Conservation (phyloP, 371 early-diverging fungal species). For the Circinella minor region DNA sequence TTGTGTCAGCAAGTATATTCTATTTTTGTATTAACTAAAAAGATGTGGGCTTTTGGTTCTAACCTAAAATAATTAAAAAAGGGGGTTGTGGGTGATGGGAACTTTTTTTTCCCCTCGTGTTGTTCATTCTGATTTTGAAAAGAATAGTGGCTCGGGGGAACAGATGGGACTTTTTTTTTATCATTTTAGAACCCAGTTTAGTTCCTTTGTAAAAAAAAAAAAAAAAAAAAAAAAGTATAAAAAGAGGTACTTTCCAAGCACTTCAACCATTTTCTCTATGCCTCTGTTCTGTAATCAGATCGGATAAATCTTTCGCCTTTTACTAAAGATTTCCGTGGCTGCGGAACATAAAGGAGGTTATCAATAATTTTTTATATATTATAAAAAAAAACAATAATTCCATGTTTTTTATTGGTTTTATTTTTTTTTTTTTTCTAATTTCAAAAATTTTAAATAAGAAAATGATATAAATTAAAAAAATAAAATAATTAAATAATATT, state of each 20-base stretch:
- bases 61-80: too few relatives aligned
- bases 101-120: too few relatives aligned
- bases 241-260: slow-evolving; percentile 11
- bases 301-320: slow-evolving; percentile 63
- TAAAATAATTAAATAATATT: not conserved
- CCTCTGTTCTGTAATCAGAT: slow-evolving; percentile 53
- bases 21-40: too few relatives aligned
- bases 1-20: too few relatives aligned
- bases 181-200: not conserved
- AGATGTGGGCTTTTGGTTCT: too few relatives aligned
- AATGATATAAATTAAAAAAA: slow-evolving; percentile 12
- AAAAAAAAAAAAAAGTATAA: slow-evolving; percentile 45
- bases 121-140: too few relatives aligned
- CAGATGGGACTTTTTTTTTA: slow-evolving; percentile 2
- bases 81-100: too few relatives aligned
- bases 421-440: not conserved
- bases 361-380: slow-evolving; percentile 46
- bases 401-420: not conserved
- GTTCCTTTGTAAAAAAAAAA: slow-evolving; percentile 20
- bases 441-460: slow-evolving; percentile 10
- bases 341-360: slow-evolving; percentile 48
- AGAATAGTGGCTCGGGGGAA: too few relatives aligned
- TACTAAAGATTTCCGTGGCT: slow-evolving; percentile 63
- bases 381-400: not conserved
- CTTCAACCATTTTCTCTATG: slow-evolving; percentile 26